Evolutionary conservation across 2,329 filamentous ascomycete species (phyloP).

Genomic region (Sporothrix phasma): DNA sequence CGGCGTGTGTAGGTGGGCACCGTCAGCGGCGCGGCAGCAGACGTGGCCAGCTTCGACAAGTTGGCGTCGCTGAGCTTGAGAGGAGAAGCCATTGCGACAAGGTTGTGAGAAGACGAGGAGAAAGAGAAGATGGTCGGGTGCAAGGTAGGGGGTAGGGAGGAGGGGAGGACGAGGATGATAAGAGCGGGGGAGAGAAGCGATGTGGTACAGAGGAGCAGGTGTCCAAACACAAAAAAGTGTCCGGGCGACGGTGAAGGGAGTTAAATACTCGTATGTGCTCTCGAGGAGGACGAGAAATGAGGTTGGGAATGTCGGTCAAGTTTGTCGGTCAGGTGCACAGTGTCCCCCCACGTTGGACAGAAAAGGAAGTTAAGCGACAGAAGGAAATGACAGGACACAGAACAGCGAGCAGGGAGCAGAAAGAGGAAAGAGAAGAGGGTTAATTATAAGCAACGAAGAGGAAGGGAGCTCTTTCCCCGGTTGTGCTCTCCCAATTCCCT

Average conservation of each 20-base stretch:
- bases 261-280: neutral
- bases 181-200: neutral
- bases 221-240: neutral
- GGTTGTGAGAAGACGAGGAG: neutral
- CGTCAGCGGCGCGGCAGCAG: slow-evolving; percentile 21
- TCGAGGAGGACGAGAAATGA: neutral
- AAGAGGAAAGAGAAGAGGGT: neutral
- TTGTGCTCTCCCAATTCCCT: neutral
- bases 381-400: neutral
- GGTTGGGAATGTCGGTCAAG: slow-evolving; percentile 2
- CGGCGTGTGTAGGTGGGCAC: slow-evolving; percentile 36
- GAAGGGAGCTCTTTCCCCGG: neutral
- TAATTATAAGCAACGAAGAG: neutral
- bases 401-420: neutral
- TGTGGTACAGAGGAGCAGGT: neutral
- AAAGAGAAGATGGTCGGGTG: neutral
- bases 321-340: slow-evolving; percentile 4
- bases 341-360: neutral
- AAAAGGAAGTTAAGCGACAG: neutral
- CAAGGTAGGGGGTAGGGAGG: too few relatives aligned
- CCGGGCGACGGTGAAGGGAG: neutral
- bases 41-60: slow-evolving; percentile 27
- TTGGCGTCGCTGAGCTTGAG: slow-evolving; percentile 32
- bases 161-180: neutral
- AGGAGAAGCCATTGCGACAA: slow-evolving; percentile 8